A percentile compares a stretch with the other conserved stretches of the same genome.
These are phyloP conservation scores for Pseudomonodictys pantanalensis DNA, from an alignment of 495 filamentous ascomycete species.

Conservation along the genomic window DNA sequence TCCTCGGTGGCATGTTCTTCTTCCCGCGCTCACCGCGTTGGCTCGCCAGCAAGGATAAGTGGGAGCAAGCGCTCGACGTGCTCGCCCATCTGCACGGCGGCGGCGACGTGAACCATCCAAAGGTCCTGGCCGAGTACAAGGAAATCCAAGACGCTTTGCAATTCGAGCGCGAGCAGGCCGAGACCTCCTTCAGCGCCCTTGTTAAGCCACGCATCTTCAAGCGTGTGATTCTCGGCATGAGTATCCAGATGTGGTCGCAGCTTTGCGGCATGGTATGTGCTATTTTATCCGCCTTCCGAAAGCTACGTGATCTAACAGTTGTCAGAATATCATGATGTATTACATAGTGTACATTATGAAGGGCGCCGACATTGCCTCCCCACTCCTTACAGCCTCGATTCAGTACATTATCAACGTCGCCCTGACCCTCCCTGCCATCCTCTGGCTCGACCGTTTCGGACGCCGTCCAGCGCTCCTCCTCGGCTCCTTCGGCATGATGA, in stretches of 20 bases:
- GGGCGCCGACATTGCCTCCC: conserved; percentile 58
- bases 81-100: conserved; percentile 65
- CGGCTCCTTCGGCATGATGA: conserved; percentile 38
- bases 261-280: conserved; percentile 69
- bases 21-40: conserved; percentile 72
- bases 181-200: conserved; percentile 57
- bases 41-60: conserved; percentile 70
- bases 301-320: too few relatives aligned
- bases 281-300: too few relatives aligned
- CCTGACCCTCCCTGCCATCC: conserved; percentile 60
- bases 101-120: conserved; percentile 58
- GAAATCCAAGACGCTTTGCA: conserved; percentile 64
- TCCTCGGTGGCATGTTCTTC: conserved; percentile 66
- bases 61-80: conserved; percentile 65
- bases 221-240: conserved; percentile 68
- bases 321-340: conserved; percentile 51
- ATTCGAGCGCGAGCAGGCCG: conserved; percentile 60
- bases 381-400: conserved; percentile 67
- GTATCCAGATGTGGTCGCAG: conserved; percentile 74
- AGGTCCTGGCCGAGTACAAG: conserved; percentile 62
- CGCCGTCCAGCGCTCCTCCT: conserved; percentile 35
- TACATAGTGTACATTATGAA: conserved; percentile 77
- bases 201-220: conserved; percentile 61
- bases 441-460: conserved; percentile 39
- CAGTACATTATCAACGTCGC: conserved; percentile 76